phyloP scores from a whole-genome alignment of 306 rosid genomes.

The Cajanus cajan region DNA sequence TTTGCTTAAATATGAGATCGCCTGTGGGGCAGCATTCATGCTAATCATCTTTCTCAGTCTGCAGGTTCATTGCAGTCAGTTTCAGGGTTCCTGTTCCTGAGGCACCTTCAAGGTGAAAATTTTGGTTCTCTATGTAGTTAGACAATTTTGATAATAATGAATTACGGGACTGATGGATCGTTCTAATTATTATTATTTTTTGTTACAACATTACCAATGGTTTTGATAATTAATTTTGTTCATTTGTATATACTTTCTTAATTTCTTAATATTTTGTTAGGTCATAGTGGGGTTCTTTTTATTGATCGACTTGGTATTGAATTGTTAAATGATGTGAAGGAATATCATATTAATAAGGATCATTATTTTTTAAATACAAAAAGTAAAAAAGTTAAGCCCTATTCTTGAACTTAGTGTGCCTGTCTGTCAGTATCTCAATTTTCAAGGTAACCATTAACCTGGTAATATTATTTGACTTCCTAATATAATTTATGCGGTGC shows the following conservation, averaged over 20 bases:
- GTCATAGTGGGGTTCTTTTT: not conserved
- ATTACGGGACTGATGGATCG: constrained; percentile 37
- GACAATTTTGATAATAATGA: constrained; percentile 56
- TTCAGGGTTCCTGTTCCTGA: constrained; percentile 36
- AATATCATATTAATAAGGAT: constrained; percentile 2
- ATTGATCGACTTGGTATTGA: constrained; percentile 26
- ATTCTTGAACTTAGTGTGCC: not conserved
- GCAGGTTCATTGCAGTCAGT: constrained; percentile 45
- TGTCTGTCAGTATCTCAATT: not conserved
- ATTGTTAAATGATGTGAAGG: constrained; percentile 20
- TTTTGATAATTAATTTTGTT: constrained; percentile 54
- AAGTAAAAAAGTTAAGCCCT: not conserved
- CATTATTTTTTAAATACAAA: not conserved
- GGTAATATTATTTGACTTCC: no score
- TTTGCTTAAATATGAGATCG: not conserved
- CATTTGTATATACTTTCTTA: constrained; percentile 53
- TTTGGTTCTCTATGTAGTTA: constrained; percentile 47
- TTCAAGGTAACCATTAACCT: not conserved
- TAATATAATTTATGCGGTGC: not conserved
- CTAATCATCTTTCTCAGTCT: constrained; percentile 35
- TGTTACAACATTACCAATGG: constrained; percentile 36
- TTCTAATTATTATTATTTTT: constrained; percentile 27
- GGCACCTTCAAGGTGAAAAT: constrained; percentile 47
- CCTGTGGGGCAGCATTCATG: constrained; percentile 7
- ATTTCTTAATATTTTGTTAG: constrained; percentile 22